Evolutionary conservation across 73 alveolate species (phyloP).

Genomic region (Paramecium sonneborni): DNA sequence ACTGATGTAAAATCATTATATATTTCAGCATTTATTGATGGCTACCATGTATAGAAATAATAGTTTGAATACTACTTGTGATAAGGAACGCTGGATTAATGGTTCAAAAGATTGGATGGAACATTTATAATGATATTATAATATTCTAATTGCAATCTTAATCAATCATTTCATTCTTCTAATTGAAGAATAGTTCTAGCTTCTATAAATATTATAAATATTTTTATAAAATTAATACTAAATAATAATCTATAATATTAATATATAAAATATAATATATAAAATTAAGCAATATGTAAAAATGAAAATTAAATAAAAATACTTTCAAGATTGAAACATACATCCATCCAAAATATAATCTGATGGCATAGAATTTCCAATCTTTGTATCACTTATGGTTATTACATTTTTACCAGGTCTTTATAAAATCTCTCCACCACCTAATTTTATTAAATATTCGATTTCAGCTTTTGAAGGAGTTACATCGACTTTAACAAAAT

Average conservation of each 20-base stretch:
- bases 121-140: slow-evolving; percentile 60
- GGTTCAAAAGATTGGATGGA: slow-evolving; percentile 96
- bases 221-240: too few species aligned
- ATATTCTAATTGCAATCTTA: neutral
- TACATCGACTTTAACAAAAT: neutral
- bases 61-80: slow-evolving; percentile 88
- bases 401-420: neutral
- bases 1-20: slow-evolving; percentile 52
- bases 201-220: too few species aligned
- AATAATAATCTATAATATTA: too few species aligned
- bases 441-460: slow-evolving; percentile 15
- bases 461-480: slow-evolving; percentile 25
- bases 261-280: too few species aligned
- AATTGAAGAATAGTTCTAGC: neutral
- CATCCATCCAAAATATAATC: slow-evolving; percentile 28
- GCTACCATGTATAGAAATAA: slow-evolving; percentile 90
- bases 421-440: neutral
- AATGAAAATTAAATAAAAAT: neutral
- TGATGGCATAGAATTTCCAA: neutral
- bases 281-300: too few species aligned
- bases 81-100: slow-evolving; percentile 90
- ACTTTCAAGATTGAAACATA: neutral
- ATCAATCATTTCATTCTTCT: neutral
- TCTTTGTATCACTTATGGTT: neutral
- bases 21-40: slow-evolving; percentile 70